These are phyloP conservation scores for Saccharomycopsis vini DNA, from an alignment of 805 yeast genomes.

Conservation along the genomic window DNA sequence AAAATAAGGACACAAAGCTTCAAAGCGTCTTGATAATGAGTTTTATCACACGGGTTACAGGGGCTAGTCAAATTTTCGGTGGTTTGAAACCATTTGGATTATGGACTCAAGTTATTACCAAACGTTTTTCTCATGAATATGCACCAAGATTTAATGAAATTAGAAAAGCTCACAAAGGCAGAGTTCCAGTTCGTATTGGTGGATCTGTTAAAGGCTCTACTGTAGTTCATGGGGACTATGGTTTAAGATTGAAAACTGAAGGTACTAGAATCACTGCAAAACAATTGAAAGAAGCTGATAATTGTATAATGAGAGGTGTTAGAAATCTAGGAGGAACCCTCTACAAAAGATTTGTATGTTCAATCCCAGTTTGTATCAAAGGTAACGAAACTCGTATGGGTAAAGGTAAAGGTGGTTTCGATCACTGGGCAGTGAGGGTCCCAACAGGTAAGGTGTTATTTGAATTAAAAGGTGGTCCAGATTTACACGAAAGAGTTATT, in stretches of 20 bases:
- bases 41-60: too few species aligned
- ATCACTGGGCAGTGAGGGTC: slow-evolving; percentile 93
- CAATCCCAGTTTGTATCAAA: slow-evolving; percentile 86
- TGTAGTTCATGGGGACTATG: slow-evolving; percentile 72
- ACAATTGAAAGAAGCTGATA: slow-evolving; percentile 87
- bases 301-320: slow-evolving; percentile 71
- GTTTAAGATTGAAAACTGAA: slow-evolving; percentile 79
- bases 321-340: slow-evolving; percentile 70
- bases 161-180: slow-evolving; percentile 82
- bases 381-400: slow-evolving; percentile 99
- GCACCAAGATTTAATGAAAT: slow-evolving; percentile 68
- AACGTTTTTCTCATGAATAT: slow-evolving; percentile 54
- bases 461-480: slow-evolving; percentile 59
- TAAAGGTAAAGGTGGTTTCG: slow-evolving; percentile 97
- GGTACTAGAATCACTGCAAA: slow-evolving; percentile 81
- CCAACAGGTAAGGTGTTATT: slow-evolving; percentile 91
- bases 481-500: slow-evolving; percentile 82
- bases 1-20: too few species aligned
- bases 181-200: slow-evolving; percentile 90
- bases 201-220: slow-evolving; percentile 88
- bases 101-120: slow-evolving; percentile 10
- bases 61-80: too few species aligned
- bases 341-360: slow-evolving; percentile 74
- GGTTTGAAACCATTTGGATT: too few species aligned
- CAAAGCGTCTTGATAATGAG: too few species aligned